phyloP scores from a whole-genome alignment of 139 green algal species.

The Yamagishiella unicocca region DNA sequence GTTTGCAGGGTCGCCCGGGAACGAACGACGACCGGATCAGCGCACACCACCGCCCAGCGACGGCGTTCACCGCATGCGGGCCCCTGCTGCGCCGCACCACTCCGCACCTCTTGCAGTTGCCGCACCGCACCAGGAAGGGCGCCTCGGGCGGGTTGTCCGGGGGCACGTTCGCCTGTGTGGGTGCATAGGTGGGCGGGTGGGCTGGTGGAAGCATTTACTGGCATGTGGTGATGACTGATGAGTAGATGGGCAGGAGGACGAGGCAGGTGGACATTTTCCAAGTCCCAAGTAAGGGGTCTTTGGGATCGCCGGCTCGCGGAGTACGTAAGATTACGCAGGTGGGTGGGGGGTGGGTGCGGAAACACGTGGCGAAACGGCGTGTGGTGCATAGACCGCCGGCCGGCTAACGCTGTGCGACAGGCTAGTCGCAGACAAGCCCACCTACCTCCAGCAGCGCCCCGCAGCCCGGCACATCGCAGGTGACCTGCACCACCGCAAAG shows the following conservation, averaged over 20 bases:
- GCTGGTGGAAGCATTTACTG: neutral
- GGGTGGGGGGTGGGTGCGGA: neutral
- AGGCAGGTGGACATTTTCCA: neutral
- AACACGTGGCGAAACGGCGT: neutral
- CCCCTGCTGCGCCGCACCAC: neutral
- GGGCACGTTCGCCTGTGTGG: neutral
- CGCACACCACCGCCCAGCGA: neutral
- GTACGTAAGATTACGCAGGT: neutral
- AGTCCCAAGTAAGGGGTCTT: neutral
- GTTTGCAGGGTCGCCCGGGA: no score
- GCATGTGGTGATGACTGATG: neutral
- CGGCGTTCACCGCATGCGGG: neutral
- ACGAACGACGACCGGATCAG: no score
- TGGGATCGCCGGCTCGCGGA: neutral
- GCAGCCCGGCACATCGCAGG: neutral
- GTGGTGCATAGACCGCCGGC: neutral
- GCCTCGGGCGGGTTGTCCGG: neutral
- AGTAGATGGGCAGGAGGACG: neutral
- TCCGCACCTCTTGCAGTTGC: constrained; percentile 8
- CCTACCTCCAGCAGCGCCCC: constrained; percentile 3
- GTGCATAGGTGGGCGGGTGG: no score
- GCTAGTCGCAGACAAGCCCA: neutral
- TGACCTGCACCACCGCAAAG: neutral
- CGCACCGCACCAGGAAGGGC: constrained; percentile 15
- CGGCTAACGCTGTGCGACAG: neutral